Conservation (phyloP, 2,329 filamentous ascomycete species). For the Fragosphaeria purpurea region DNA sequence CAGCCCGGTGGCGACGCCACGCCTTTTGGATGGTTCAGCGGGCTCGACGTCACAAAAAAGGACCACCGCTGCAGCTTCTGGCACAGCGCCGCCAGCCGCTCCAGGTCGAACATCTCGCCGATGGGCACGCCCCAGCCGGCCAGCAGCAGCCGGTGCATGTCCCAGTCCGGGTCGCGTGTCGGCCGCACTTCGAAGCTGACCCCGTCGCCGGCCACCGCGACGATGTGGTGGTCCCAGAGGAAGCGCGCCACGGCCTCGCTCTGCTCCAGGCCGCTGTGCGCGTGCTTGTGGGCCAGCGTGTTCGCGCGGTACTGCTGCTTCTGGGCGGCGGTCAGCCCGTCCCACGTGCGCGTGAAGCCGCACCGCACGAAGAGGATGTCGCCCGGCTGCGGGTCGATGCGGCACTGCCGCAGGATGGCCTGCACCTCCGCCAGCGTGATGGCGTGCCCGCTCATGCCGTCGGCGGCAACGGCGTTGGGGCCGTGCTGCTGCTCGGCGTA, state of each 20-base stretch:
- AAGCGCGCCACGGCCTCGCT: constrained; percentile 38
- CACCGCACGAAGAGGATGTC: constrained; percentile 48
- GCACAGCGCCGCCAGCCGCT: constrained; percentile 4
- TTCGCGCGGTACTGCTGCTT: constrained; percentile 22
- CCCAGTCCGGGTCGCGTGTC: constrained; percentile 2
- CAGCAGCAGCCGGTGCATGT: constrained; percentile 4
- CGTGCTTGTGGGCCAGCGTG: not conserved
- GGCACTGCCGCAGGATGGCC: constrained; percentile 32
- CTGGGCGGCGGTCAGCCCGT: constrained; percentile 25
- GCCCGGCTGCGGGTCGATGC: constrained; percentile 33
- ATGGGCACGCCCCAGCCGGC: constrained; percentile 9
- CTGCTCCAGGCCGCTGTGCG: constrained; percentile 33
- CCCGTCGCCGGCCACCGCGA: constrained; percentile 46
- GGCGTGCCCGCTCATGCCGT: constrained; percentile 27
- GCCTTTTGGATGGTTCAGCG: constrained; percentile 3
- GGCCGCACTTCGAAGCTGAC: constrained; percentile 34
- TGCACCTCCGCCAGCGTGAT: constrained; percentile 35
- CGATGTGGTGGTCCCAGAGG: constrained; percentile 46
- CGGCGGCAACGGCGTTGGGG: constrained; percentile 24
- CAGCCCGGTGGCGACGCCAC: constrained; percentile 2
- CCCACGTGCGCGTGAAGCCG: constrained; percentile 38
- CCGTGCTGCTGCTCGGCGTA: constrained; percentile 28
- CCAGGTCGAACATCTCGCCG: constrained; percentile 8
- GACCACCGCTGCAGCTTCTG: constrained; percentile 2
- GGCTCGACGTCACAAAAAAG: constrained; percentile 4